phyloP scores from a whole-genome alignment of 2,329 filamentous ascomycete genomes.

The Colletotrichum siamense region DNA sequence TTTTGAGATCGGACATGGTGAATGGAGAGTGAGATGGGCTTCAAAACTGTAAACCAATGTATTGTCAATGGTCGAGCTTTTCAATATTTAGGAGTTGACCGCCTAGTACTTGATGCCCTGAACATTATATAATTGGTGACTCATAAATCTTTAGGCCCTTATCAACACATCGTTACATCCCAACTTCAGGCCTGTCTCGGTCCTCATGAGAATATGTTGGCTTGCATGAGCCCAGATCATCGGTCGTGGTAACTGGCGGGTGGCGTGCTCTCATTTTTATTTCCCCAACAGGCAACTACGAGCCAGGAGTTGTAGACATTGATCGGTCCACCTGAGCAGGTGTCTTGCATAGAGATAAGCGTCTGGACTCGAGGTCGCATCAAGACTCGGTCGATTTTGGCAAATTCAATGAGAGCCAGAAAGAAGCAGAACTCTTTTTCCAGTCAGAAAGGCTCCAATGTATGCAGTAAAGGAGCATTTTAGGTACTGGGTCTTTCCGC shows the following conservation, averaged over 20 bases:
- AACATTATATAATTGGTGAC: neutral
- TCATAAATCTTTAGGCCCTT: neutral
- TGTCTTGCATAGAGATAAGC: neutral
- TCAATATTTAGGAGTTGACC: neutral
- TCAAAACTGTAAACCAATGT: neutral
- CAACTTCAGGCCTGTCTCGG: neutral
- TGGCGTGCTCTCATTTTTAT: neutral
- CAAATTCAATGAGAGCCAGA: neutral
- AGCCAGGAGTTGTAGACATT: neutral
- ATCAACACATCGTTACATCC: neutral
- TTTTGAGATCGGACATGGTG: neutral
- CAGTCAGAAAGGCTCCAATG: neutral
- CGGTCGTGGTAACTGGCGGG: neutral
- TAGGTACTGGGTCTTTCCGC: neutral
- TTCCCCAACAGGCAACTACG: neutral
- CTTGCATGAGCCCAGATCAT: neutral
- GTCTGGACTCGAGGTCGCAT: neutral
- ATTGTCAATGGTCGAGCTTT: neutral
- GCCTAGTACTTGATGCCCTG: neutral
- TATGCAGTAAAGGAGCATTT: neutral
- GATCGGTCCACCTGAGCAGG: neutral
- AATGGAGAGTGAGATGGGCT: too few species aligned
- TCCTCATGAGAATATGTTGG: neutral
- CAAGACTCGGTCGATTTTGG: neutral
- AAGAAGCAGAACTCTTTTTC: neutral